phyloP scores from a whole-genome alignment of 371 early-diverging fungal genomes.

The Mucor indicus region DNA sequence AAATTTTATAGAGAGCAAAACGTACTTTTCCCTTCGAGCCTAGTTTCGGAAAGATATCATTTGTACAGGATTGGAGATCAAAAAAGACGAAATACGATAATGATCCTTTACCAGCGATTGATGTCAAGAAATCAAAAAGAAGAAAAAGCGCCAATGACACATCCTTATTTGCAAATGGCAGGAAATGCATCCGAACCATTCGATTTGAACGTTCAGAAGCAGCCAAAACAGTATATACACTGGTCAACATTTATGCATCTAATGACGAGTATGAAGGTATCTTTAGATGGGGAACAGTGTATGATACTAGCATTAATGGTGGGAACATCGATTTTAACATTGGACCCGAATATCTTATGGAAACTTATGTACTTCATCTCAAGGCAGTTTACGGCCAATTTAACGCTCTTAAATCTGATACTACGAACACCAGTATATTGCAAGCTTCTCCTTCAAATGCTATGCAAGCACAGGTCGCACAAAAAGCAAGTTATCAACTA shows the following conservation, averaged over 20 bases:
- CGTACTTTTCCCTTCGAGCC: conserved; percentile 48
- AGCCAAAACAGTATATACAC: conserved; percentile 50
- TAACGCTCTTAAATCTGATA: conserved; percentile 52
- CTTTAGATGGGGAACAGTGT: conserved; percentile 57
- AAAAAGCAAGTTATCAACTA: conserved; percentile 26
- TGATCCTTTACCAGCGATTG: conserved; percentile 51
- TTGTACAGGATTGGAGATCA: conserved; percentile 59
- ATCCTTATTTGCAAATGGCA: conserved; percentile 45
- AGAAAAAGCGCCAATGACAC: conserved; percentile 32
- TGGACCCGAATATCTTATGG: conserved; percentile 58
- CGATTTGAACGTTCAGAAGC: conserved; percentile 57
- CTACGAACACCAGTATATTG: conserved; percentile 46
- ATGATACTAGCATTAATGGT: conserved; percentile 55
- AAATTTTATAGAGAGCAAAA: conserved; percentile 41
- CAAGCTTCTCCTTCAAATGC: conserved; percentile 46
- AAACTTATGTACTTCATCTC: conserved; percentile 52
- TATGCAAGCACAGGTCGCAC: conserved; percentile 17
- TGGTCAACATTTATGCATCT: conserved; percentile 49
- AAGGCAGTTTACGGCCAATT: conserved; percentile 53
- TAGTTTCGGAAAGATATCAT: conserved; percentile 59
- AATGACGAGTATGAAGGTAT: conserved; percentile 53
- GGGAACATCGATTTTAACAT: conserved; percentile 56
- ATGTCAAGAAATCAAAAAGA: conserved; percentile 52
- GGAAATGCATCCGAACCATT: conserved; percentile 54
- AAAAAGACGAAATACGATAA: conserved; percentile 45